These are phyloP conservation scores for Blastomyces parvus DNA, from an alignment of 2,329 filamentous ascomycete species.

Conservation along the genomic window DNA sequence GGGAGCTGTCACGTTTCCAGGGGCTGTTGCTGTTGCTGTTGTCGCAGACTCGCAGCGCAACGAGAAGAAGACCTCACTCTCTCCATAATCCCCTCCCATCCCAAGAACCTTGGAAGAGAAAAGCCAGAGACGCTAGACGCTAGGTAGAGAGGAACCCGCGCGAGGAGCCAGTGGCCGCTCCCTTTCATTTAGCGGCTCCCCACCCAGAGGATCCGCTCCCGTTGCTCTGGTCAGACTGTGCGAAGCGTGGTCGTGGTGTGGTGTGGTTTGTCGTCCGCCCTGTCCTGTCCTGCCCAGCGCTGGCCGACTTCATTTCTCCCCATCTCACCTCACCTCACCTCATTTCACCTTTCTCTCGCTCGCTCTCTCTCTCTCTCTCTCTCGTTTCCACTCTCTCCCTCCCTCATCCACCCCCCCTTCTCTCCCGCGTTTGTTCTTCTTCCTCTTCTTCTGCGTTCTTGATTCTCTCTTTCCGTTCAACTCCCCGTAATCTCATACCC, in stretches of 20 bases:
- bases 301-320: background rate
- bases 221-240: constrained; percentile 22
- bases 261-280: background rate
- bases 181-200: constrained; percentile 17
- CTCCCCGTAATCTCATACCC: background rate
- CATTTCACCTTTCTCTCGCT: constrained; percentile 19
- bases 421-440: constrained; percentile 15
- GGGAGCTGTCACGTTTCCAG: constrained; percentile 6
- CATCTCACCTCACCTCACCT: constrained; percentile 10
- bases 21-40: background rate
- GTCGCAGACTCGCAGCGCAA: background rate
- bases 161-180: background rate
- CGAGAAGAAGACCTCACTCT: too few species aligned
- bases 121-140: background rate
- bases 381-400: constrained; percentile 14
- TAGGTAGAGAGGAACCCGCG: background rate
- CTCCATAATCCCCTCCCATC: too few species aligned
- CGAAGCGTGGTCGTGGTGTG: background rate
- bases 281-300: background rate
- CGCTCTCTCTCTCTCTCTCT: constrained; percentile 22
- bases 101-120: too few species aligned
- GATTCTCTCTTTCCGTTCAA: background rate
- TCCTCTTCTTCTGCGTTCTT: constrained; percentile 9
- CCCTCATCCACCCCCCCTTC: constrained; percentile 14
- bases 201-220: constrained; percentile 30